phyloP scores from a whole-genome alignment of 441 rosid genomes.

The Bocquillonia castaneifolia region DNA sequence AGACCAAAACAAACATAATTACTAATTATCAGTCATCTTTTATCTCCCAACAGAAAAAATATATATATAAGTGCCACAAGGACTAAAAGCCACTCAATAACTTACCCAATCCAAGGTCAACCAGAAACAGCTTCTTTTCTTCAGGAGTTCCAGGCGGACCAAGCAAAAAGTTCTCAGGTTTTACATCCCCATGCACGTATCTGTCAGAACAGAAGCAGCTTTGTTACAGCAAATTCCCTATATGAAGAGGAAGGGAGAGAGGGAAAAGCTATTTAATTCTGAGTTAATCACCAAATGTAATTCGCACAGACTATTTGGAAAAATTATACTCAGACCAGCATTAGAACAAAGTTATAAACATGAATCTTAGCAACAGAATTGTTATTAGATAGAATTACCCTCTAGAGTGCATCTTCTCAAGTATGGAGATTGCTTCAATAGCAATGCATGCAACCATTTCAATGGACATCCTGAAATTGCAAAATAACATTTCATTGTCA shows the following conservation, averaged over 20 bases:
- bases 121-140: slow-evolving; percentile 76
- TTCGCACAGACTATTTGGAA: neutral
- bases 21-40: slow-evolving; percentile 3
- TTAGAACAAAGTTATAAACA: neutral
- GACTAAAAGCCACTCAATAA: slow-evolving; percentile 4
- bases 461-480: slow-evolving; percentile 64
- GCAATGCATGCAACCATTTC: slow-evolving; percentile 99
- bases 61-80: slow-evolving; percentile 1
- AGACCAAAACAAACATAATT: slow-evolving; percentile 11
- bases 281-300: neutral
- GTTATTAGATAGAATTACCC: slow-evolving; percentile 44
- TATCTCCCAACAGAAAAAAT: neutral
- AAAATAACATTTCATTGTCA: slow-evolving; percentile 11
- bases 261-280: neutral
- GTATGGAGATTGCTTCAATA: slow-evolving; percentile 85
- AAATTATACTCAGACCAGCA: neutral
- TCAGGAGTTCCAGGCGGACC: slow-evolving; percentile 79
- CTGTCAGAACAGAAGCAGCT: slow-evolving; percentile 33
- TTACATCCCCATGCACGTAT: slow-evolving; percentile 95
- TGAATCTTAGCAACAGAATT: slow-evolving; percentile 15
- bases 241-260: neutral
- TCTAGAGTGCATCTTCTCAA: slow-evolving; percentile 81
- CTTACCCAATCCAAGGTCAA: slow-evolving; percentile 89
- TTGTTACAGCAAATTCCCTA: neutral
- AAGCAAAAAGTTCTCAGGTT: slow-evolving; percentile 92